Evolutionary conservation across 2,329 filamentous ascomycete species (phyloP).

Genomic region (Arthroderma sp.): DNA sequence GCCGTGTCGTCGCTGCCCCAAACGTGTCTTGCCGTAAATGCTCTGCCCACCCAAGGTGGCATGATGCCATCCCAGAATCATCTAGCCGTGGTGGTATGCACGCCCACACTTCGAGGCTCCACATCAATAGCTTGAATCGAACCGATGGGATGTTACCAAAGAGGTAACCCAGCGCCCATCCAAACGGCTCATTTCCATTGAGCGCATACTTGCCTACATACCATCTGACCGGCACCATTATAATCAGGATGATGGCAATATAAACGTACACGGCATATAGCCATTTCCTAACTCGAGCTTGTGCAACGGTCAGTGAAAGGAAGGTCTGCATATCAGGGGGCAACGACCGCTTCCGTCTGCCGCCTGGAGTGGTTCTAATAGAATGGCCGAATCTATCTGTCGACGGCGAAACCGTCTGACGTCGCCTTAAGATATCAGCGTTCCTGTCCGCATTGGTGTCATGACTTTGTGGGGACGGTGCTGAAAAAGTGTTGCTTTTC

Average conservation of each 20-base stretch:
- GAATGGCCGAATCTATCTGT: constrained; percentile 16
- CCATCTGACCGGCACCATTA: constrained; percentile 57
- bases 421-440: too few species aligned
- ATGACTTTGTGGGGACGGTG: background rate
- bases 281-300: constrained; percentile 69
- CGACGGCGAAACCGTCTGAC: constrained; percentile 36
- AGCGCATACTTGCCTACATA: constrained; percentile 59
- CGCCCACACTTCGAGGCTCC: constrained; percentile 62
- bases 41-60: constrained; percentile 48
- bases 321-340: constrained; percentile 58
- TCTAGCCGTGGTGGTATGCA: constrained; percentile 44
- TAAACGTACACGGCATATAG: constrained; percentile 73
- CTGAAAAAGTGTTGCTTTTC: background rate
- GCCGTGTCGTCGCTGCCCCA: constrained; percentile 68
- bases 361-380: constrained; percentile 42
- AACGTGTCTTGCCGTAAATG: constrained; percentile 50
- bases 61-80: constrained; percentile 24
- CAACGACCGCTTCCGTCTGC: constrained; percentile 51
- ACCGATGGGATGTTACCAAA: constrained; percentile 65
- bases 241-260: constrained; percentile 47
- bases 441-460: too few species aligned
- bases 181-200: constrained; percentile 62
- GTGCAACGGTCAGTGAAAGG: constrained; percentile 62
- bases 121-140: constrained; percentile 55
- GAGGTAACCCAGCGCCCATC: constrained; percentile 84